Evolutionary conservation across 164 flowering plant genomes (phyloP).

Genomic region (Nymphaea colorata): DNA sequence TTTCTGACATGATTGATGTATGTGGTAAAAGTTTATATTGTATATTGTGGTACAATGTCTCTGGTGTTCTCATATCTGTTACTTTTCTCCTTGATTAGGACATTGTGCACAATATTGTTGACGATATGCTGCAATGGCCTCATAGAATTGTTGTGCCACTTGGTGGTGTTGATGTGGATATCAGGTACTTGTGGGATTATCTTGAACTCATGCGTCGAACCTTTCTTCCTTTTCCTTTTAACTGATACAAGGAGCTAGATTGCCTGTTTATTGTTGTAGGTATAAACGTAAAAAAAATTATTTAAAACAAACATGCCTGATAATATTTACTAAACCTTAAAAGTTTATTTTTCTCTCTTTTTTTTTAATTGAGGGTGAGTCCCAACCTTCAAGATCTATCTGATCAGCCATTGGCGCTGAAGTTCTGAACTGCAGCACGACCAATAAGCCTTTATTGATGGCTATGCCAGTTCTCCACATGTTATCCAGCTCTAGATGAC

Average conservation of each 20-base stretch:
- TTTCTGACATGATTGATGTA: constrained; percentile 98
- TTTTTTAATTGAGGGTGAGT: too few species aligned
- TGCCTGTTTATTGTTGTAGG: too few species aligned
- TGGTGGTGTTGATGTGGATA: constrained; percentile 83
- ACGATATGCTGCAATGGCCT: constrained; percentile 97
- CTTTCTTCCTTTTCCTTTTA: too few species aligned
- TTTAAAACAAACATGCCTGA: background rate
- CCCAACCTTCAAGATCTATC: too few species aligned
- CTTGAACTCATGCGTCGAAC: background rate
- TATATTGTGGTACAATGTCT: background rate
- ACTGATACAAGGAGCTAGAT: too few species aligned
- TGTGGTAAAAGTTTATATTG: constrained; percentile 14
- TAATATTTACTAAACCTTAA: background rate
- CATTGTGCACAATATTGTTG: constrained; percentile 78
- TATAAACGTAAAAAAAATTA: too few species aligned
- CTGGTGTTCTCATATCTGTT: background rate
- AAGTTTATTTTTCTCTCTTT: too few species aligned
- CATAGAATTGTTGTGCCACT: constrained; percentile 96
- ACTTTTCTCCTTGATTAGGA: constrained; percentile 33
- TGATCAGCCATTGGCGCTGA: too few species aligned
- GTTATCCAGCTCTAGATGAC: too few species aligned
- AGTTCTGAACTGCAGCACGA: too few species aligned
- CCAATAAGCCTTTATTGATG: too few species aligned
- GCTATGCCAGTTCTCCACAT: too few species aligned
- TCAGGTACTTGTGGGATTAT: constrained; percentile 32